Evolutionary conservation across 768 basidiomycete genomes (phyloP).

Genomic region (Boletus reticuloceps): DNA sequence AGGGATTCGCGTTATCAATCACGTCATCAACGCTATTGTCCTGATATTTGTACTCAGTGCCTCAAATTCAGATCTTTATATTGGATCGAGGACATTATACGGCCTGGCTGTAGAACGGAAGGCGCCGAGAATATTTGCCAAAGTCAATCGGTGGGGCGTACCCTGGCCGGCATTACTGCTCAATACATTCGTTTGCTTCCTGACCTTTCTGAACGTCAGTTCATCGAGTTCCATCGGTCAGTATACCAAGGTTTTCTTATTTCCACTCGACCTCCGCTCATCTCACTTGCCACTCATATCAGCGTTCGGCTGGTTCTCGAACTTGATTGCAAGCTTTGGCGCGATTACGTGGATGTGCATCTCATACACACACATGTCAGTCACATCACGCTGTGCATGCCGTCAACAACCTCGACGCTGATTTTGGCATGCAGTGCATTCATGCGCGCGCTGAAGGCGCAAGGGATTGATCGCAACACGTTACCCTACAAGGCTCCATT

Average conservation of each 20-base stretch:
- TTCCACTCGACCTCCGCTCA: conserved; percentile 23
- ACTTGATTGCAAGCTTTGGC: conserved; percentile 31
- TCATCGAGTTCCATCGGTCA: conserved; percentile 51
- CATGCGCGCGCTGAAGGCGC: conserved; percentile 29
- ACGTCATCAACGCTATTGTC: conserved; percentile 38
- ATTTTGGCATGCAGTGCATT: conserved; percentile 14
- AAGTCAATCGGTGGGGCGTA: conserved; percentile 34
- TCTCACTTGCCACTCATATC: neutral
- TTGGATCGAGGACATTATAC: conserved; percentile 47
- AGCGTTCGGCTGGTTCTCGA: conserved; percentile 27
- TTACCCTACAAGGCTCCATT: conserved; percentile 58
- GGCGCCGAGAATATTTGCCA: conserved; percentile 40
- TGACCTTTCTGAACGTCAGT: conserved; percentile 58
- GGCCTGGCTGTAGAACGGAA: conserved; percentile 47
- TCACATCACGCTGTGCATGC: conserved; percentile 4
- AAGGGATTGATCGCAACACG: conserved; percentile 40
- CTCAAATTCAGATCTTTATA: conserved; percentile 62
- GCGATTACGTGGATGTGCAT: conserved; percentile 37
- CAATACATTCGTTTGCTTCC: conserved; percentile 53
- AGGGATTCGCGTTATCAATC: conserved; percentile 46
- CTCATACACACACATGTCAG: conserved; percentile 27
- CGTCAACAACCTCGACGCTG: conserved; percentile 5
- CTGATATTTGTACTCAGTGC: conserved; percentile 44
- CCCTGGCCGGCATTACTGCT: conserved; percentile 42
- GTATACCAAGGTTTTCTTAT: conserved; percentile 17